phyloP scores from a whole-genome alignment of 2,329 filamentous ascomycete genomes.

The Pezicula radicicola region DNA sequence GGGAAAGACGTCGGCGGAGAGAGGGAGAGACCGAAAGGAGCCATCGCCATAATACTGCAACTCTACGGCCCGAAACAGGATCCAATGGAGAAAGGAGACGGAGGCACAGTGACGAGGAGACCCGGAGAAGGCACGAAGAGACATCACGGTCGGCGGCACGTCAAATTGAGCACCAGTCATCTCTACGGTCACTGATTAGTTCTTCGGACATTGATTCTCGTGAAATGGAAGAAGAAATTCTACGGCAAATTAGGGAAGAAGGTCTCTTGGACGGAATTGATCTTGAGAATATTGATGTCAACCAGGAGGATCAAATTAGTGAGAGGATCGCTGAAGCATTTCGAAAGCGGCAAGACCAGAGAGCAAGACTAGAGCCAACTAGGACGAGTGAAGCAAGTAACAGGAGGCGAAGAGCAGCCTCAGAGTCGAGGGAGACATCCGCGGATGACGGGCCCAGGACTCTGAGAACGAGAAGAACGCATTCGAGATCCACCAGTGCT shows the following conservation, averaged over 20 bases:
- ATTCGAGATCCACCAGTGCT: slow-evolving; percentile 45
- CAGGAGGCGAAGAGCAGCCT: slow-evolving; percentile 24
- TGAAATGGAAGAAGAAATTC: slow-evolving; percentile 83
- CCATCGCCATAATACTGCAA: slow-evolving; percentile 10
- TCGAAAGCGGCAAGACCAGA: slow-evolving; percentile 67
- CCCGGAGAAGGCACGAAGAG: slow-evolving; percentile 21
- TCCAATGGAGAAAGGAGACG: slow-evolving; percentile 19
- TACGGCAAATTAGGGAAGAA: slow-evolving; percentile 84
- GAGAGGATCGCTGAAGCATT: slow-evolving; percentile 90
- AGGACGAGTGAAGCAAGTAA: slow-evolving; percentile 38
- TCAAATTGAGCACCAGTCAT: slow-evolving; percentile 85
- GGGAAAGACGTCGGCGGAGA: slow-evolving; percentile 26
- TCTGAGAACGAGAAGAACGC: slow-evolving; percentile 30
- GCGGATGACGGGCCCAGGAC: slow-evolving; percentile 18
- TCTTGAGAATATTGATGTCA: slow-evolving; percentile 79
- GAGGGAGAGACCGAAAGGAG: slow-evolving; percentile 27
- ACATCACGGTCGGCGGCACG: slow-evolving; percentile 32
- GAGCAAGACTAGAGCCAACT: slow-evolving; percentile 44
- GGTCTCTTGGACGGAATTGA: slow-evolving; percentile 86
- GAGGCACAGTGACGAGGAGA: slow-evolving; percentile 21
- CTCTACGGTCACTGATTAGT: slow-evolving; percentile 79
- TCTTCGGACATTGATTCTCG: slow-evolving; percentile 72
- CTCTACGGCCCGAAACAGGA: slow-evolving; percentile 15
- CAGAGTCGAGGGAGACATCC: slow-evolving; percentile 23
- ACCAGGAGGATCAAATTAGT: slow-evolving; percentile 84